A percentile compares a stretch with the other conserved stretches of the same genome.
Evolutionary conservation across 305 asterid species (phyloP).

Genomic region (Solanum hybrid): DNA sequence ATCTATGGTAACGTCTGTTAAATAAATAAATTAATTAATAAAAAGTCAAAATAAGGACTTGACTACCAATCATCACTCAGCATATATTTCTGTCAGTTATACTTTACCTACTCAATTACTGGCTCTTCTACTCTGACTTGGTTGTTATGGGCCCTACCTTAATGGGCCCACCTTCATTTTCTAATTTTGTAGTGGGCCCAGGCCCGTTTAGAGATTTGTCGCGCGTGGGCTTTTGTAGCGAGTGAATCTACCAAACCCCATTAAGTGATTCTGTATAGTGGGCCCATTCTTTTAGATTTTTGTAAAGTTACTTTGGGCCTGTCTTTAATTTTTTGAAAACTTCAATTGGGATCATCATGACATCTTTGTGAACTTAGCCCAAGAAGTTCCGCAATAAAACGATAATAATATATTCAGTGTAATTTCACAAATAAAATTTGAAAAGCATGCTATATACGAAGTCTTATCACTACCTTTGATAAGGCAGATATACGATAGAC

Average conservation of each 20-base stretch:
- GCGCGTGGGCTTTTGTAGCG: background rate
- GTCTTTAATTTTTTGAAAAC: background rate
- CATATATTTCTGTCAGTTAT: slow-evolving; percentile 1
- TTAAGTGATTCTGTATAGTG: background rate
- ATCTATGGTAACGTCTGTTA: background rate
- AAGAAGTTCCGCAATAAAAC: background rate
- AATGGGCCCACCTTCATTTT: background rate
- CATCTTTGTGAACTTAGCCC: background rate
- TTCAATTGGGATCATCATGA: background rate
- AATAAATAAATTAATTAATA: background rate
- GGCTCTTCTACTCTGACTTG: background rate
- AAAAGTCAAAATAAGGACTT: slow-evolving; percentile 12
- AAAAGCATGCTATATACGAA: accelerated
- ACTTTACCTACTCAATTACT: background rate
- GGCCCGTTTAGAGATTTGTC: background rate
- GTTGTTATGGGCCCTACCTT: background rate
- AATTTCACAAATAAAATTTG: accelerated
- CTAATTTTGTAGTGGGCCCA: background rate
- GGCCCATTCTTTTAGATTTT: background rate
- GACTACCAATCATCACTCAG: slow-evolving; percentile 16
- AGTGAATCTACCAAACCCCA: slow-evolving; percentile 6
- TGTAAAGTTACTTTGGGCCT: background rate
- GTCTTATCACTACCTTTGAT: background rate
- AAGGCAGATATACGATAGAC: background rate
- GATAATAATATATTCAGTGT: background rate